Percentiles rank a stretch among this genome's conserved stretches.
Evolutionary conservation across 2,329 filamentous ascomycete genomes (phyloP).

Genomic region (Pseudopyrenochaeta lycopersici): DNA sequence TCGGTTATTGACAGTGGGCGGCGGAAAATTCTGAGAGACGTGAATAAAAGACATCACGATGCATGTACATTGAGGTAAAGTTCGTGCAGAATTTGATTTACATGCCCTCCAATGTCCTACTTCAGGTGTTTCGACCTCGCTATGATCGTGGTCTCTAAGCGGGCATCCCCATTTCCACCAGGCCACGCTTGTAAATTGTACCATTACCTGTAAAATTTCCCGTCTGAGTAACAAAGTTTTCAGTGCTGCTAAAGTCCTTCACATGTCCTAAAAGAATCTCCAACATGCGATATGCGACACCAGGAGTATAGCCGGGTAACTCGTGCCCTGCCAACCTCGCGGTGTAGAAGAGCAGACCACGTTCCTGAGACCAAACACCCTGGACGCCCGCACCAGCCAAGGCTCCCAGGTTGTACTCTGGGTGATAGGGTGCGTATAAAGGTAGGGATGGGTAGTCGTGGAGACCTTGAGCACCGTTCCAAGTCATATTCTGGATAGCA

Average conservation of each 20-base stretch:
- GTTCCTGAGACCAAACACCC: constrained; percentile 54
- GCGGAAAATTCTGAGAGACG: too few species aligned
- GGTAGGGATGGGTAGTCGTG: constrained; percentile 51
- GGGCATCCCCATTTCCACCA: background rate
- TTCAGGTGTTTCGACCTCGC: too few species aligned
- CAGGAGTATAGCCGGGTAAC: constrained; percentile 54
- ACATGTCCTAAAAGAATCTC: constrained; percentile 55
- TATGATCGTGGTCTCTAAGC: background rate
- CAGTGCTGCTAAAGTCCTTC: constrained; percentile 44
- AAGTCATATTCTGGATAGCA: constrained; percentile 64
- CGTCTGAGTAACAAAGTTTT: constrained; percentile 47
- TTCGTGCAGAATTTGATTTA: too few species aligned
- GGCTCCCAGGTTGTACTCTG: constrained; percentile 50
- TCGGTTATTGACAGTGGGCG: too few species aligned
- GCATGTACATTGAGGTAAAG: background rate
- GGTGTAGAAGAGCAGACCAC: constrained; percentile 58
- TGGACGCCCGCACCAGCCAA: constrained; percentile 53
- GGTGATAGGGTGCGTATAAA: constrained; percentile 57
- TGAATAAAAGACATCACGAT: too few species aligned
- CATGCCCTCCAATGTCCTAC: too few species aligned
- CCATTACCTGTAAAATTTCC: constrained; percentile 43
- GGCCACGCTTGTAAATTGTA: constrained; percentile 33
- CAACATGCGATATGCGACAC: constrained; percentile 53
- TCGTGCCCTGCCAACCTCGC: constrained; percentile 54
- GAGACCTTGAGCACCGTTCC: constrained; percentile 60